phyloP scores from a whole-genome alignment of 2,329 filamentous ascomycete genomes.

The Scedosporium boydii region DNA sequence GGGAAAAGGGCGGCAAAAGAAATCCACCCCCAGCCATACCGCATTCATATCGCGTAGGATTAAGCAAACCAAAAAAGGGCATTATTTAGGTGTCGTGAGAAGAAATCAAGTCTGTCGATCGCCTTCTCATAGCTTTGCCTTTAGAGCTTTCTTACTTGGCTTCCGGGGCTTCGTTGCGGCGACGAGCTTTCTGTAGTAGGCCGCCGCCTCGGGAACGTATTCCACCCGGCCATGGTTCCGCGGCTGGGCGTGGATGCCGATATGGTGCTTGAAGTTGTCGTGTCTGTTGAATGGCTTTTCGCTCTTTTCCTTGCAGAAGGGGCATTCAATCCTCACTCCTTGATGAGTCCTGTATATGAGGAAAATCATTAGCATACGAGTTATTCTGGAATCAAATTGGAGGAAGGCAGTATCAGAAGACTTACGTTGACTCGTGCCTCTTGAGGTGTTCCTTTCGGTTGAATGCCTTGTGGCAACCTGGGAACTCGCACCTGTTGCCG shows the following conservation, averaged over 20 bases:
- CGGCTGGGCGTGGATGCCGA: constrained; percentile 26
- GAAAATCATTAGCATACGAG: neutral
- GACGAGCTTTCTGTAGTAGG: neutral
- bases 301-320: constrained; percentile 10
- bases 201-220: neutral
- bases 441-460: constrained; percentile 47
- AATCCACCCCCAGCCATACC: neutral
- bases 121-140: neutral
- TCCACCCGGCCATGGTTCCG: constrained; percentile 7
- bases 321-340: constrained; percentile 6
- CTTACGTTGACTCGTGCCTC: constrained; percentile 43
- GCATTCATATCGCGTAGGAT: no score
- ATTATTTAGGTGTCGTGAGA: neutral
- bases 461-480: constrained; percentile 37
- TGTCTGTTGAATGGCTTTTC: constrained; percentile 21
- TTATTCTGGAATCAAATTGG: neutral
- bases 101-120: neutral
- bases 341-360: constrained; percentile 8
- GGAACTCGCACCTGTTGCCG: constrained; percentile 35
- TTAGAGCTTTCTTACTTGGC: neutral
- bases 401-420: constrained; percentile 8
- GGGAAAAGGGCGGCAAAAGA: neutral
- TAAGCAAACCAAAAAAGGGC: no score
- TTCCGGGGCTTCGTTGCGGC: constrained; percentile 1
- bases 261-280: constrained; percentile 32